Percentiles rank a stretch among this genome's conserved stretches.
phyloP scores from a whole-genome alignment of 2,329 filamentous ascomycete genomes.

The Macrophomina phaseolina region DNA sequence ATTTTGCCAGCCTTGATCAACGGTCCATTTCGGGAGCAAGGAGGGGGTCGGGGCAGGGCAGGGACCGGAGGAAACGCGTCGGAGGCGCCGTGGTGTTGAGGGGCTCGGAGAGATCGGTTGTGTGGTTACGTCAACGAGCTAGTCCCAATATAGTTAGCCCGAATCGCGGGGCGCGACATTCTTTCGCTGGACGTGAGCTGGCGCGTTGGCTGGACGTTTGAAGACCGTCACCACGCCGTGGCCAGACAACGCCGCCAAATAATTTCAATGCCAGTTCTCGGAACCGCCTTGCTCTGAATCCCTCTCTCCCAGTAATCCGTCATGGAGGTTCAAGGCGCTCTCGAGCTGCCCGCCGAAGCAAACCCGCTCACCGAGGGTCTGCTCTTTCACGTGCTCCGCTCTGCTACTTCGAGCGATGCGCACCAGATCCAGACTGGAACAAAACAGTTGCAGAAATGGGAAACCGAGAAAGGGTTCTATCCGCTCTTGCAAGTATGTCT shows the following conservation, averaged over 20 bases:
- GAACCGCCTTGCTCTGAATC: background rate
- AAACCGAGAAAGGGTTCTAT: slow-evolving; percentile 55
- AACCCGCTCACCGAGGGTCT: slow-evolving; percentile 59
- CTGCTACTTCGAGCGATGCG: slow-evolving; percentile 54
- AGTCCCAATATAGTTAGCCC: background rate
- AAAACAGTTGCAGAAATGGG: slow-evolving; percentile 59
- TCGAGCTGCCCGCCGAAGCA: slow-evolving; percentile 83
- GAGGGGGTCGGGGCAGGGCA: background rate
- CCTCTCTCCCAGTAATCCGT: background rate
- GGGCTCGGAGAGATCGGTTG: background rate
- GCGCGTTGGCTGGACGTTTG: slow-evolving; percentile 5
- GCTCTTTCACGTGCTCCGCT: slow-evolving; percentile 55
- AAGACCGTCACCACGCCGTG: slow-evolving; percentile 14
- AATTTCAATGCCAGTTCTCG: slow-evolving; percentile 13
- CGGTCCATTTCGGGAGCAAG: background rate
- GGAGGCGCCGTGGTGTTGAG: background rate
- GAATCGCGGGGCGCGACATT: slow-evolving; percentile 19
- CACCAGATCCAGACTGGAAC: slow-evolving; percentile 58
- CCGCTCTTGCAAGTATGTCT: slow-evolving; percentile 50
- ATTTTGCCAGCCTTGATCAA: background rate
- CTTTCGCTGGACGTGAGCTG: slow-evolving; percentile 16
- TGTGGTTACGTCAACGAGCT: background rate
- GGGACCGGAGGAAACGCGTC: background rate
- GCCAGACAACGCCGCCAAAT: slow-evolving; percentile 5
- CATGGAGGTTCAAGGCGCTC: slow-evolving; percentile 47